Evolutionary conservation across 23 red algal genomes (phyloP), one percentile per base, ranked within the genome.

Genomic region (Gracilaria gracilis): DNA sequence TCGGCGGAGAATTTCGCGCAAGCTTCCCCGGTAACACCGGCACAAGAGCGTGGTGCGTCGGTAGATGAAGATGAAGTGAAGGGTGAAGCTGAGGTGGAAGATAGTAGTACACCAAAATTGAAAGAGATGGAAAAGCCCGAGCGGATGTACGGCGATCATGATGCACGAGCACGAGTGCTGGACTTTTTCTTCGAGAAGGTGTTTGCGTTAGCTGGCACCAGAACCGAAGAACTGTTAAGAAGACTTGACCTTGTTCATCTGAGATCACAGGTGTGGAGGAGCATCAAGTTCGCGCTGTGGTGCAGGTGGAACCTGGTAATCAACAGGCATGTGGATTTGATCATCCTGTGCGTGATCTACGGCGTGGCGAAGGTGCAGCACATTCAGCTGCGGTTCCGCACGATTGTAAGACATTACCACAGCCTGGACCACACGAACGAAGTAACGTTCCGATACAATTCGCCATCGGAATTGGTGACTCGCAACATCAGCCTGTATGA

Each of bases 121-220:
- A 85, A 47, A 70, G 40, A 55, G 35, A 51, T 64, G 55, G 42
- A 84, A 51, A n/a, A n/a, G 31, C 57, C 40, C 21, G 55, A 82
- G 40, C 71, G 80, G n/a, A 9, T 77, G 38, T 77, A 77, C 72
- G 15, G 72, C 8, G 72, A 78, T 28, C 35, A 29, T 51, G 76
- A 53, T 1, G 78, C 89, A 14, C 91, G 90, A 19, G 87, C 62
- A 28, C 36, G 79, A 0, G 86, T 86, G n/a, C 71, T 98, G 0
- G 89, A 92, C 35, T 67, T 98, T 4, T 98, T 98, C 35, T 94
- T 86, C 58, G 64, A 82, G 34, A 98, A 91, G 44, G 82, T 98
- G 8, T 57, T 98, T 12, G 47, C 47, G 33, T 36, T 93, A 29
- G 90, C 84, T 1, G 71, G 69, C 9, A 82, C 80, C 16, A 67